Evolutionary conservation across 148 eudicot species (phyloP), one percentile per base, ranked within the genome.

Genomic region (Fagopyrum esculentum): DNA sequence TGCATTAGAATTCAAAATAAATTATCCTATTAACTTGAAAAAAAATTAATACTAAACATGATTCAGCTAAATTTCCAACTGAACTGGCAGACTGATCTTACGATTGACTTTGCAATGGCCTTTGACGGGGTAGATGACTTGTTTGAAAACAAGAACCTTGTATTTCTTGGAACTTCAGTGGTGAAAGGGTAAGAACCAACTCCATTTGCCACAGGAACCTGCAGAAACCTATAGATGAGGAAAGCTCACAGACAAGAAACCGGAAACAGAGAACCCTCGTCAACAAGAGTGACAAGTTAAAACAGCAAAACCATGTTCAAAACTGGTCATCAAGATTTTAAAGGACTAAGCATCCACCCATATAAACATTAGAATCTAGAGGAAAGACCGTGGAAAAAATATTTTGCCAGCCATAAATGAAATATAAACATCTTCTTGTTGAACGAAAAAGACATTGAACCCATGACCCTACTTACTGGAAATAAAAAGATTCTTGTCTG

Each of bases 161-260:
- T 95, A 83, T 92, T 90, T 80, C 96, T 87, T 7, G 99, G 97
- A 83, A 88, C 99, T 84, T 86, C 87, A 57, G 90, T 86, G 82
- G 99, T 80, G 78, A 92, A 95, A 2, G 99, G 99, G 82, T 89
- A 87, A 49, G 96, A 89, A 64, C 93, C 89, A 81, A 75, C 79
- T 69, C 97, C 93, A 84, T 86, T 95, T 73, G 97, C 99, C 78
- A 95, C 99, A 72, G 99, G 99, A 81, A 95, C 99, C 99, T 95
- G 87, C 48, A 76, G 44, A 45, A 56, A 69, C 55, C 63, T 60
- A n/a, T 51, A 61, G 47, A 66, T 66, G 6, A 13, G 5, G 71
- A 66, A 66, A 17, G 43, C 13, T 35, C 15, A 40, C 13, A 12
- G 40, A 46, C 16, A 35, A 2, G 40, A 35, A 35, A 35, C 40